Conservation (phyloP, 2,329 filamentous ascomycete species). For the Lecanicillium sp. region DNA sequence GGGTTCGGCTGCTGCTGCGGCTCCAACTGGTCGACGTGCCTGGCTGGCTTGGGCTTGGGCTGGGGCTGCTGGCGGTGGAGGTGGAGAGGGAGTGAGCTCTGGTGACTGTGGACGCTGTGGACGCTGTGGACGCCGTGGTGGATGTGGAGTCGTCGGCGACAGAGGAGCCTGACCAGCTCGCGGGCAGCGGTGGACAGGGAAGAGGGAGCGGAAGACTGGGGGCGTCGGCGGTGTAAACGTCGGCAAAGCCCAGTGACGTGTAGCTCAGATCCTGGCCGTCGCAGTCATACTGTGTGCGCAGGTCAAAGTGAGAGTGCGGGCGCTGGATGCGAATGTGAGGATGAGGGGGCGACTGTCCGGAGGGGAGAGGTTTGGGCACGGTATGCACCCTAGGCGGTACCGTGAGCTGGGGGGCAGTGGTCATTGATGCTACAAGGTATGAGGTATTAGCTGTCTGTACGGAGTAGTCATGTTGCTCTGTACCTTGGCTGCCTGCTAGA, state of each 20-base stretch:
- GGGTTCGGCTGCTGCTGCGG: conserved; percentile 11
- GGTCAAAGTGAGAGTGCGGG: conserved; percentile 10
- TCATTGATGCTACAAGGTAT: no score
- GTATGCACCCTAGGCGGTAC: conserved; percentile 11
- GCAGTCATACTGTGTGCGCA: conserved; percentile 11
- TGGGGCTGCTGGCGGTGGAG: no score
- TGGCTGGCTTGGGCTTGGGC: conserved; percentile 13
- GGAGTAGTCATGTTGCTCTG: no score
- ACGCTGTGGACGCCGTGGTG: no score
- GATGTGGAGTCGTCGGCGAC: conserved; percentile 14
- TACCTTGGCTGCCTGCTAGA: no score
- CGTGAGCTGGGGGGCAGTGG: background rate
- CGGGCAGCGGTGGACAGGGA: conserved; percentile 5
- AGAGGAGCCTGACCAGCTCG: conserved; percentile 13
- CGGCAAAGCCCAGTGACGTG: conserved; percentile 5
- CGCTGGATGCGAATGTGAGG: conserved; percentile 14
- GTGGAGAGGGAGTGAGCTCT: conserved; percentile 14
- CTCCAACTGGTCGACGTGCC: conserved; percentile 12
- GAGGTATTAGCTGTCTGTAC: no score
- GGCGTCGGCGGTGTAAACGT: conserved; percentile 1
- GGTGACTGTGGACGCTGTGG: conserved; percentile 3
- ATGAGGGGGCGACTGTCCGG: conserved; percentile 11
- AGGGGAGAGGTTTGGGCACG: conserved; percentile 10
- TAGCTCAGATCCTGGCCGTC: conserved; percentile 5
- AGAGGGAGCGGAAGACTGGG: background rate